Evolutionary conservation across 176 grass and related monocot species (phyloP), one percentile per base, ranked within the genome.

Genomic region (Areca catechu): DNA sequence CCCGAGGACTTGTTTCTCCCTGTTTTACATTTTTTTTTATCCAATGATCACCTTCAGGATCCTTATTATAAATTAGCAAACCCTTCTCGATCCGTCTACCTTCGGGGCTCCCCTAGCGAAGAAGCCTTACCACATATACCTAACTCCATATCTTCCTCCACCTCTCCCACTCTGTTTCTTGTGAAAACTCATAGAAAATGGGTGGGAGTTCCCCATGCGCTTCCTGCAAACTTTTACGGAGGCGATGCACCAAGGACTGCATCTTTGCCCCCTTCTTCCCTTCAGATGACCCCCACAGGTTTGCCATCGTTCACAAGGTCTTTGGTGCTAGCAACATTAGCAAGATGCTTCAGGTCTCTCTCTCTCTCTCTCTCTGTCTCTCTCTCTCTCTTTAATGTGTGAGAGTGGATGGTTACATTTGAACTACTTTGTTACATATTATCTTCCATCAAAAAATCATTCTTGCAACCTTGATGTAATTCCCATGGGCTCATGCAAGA

Each of bases 271-370:
- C 65, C 24, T 67, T 54, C 15, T 67, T 67, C 65, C 65, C 65
- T 16, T 67, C 65, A 0, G 50, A 67, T 24, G 65, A 67, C 23
- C 65, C 65, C 27, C 25, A 55, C 65, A 67, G 53, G 65, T 67
- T 67, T 15, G 50, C 65, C 5, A 67, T 55, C 25, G 65, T 67
- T 50, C 65, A 67, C 65, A 67, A 22, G 49, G 51, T 67, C 27
- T 67, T 67, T 7, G 65, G 65, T 4, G 65, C 65, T 1, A 67
- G 65, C 27, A 67, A 67, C 51, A 24, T 67, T 15, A 67, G 65
- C 65, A 67, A 67, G 25, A 67, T 67, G 65, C 65, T 67, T 9
- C 65, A 67, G 51, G 65, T 67, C 48, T 22, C 49, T 50, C 16
- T 21, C 25, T 53, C 27, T 49, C 3, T 24, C 48, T 48, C 4